A percentile compares a stretch with the other conserved stretches of the same genome.
Evolutionary conservation across 257 asterid genomes (phyloP).

Genomic region (Parsonsia alboflavescens): DNA sequence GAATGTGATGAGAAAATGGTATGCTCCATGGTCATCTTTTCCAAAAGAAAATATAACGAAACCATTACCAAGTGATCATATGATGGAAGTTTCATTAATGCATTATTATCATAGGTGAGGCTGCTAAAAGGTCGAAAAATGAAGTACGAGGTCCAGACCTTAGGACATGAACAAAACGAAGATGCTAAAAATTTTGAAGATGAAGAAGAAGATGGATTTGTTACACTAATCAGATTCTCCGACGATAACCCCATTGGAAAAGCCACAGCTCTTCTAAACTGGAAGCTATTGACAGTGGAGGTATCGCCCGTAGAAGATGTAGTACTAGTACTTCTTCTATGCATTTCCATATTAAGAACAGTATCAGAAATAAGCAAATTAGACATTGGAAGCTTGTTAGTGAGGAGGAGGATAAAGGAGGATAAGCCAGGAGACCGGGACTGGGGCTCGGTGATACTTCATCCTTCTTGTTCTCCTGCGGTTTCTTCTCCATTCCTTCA

Average conservation of each 20-base stretch:
- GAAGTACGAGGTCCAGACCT: slow-evolving; percentile 52
- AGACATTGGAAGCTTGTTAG: slow-evolving; percentile 60
- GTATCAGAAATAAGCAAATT: slow-evolving; percentile 56
- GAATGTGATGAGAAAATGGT: slow-evolving; percentile 43
- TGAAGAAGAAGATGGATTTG: slow-evolving; percentile 50
- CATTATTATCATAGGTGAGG: slow-evolving; percentile 36
- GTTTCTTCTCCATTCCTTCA: slow-evolving; percentile 41
- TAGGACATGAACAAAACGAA: slow-evolving; percentile 9
- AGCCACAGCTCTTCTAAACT: slow-evolving; percentile 87
- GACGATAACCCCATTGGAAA: slow-evolving; percentile 65
- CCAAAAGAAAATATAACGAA: background rate
- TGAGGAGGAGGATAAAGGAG: slow-evolving; percentile 65
- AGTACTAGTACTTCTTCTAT: slow-evolving; percentile 56
- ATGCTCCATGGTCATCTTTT: slow-evolving; percentile 6
- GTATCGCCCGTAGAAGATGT: slow-evolving; percentile 81
- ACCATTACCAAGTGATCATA: slow-evolving; percentile 1
- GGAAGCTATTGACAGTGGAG: slow-evolving; percentile 68
- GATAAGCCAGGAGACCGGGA: slow-evolving; percentile 67
- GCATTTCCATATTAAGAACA: slow-evolving; percentile 57
- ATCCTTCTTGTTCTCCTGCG: slow-evolving; percentile 32
- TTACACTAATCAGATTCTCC: slow-evolving; percentile 59
- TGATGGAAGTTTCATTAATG: slow-evolving; percentile 7
- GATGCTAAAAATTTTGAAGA: slow-evolving; percentile 12
- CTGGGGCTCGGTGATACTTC: slow-evolving; percentile 80
- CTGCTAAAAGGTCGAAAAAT: slow-evolving; percentile 67